Conservation (phyloP, 345 rosid species). For the Gossypium rotundifolium region DNA sequence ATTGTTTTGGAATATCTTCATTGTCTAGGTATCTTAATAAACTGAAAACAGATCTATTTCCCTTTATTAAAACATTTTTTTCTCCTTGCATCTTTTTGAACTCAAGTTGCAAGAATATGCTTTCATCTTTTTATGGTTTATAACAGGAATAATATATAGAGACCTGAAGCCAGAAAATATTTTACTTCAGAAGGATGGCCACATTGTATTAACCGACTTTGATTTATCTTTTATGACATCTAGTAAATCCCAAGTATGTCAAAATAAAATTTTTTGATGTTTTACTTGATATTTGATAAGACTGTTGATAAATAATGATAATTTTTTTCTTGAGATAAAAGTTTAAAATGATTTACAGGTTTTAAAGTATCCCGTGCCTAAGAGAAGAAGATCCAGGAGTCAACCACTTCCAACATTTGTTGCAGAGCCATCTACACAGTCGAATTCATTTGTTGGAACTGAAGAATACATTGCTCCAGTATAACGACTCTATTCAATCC, state of each 20-base stretch:
- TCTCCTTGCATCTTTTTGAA: not conserved
- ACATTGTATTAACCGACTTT: constrained; percentile 75
- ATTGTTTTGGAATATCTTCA: constrained; percentile 91
- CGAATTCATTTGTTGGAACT: constrained; percentile 95
- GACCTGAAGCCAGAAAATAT: constrained; percentile 97
- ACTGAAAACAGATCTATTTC: not conserved
- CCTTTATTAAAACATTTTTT: not conserved
- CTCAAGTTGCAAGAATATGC: not conserved
- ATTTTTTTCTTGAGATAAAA: not conserved
- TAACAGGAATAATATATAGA: constrained; percentile 76
- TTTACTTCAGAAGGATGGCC: constrained; percentile 80
- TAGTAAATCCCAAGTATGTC: constrained; percentile 66
- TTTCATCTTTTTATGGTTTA: not conserved
- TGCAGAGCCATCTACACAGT: constrained; percentile 74
- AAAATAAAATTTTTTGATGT: not conserved
- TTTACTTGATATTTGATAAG: not conserved
- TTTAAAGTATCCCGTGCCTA: constrained; percentile 41
- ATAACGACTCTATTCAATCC: constrained; percentile 21
- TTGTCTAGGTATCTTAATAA: constrained; percentile 63
- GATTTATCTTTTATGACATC: constrained; percentile 81
- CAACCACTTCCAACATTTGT: constrained; percentile 66
- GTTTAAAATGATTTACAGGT: constrained; percentile 39
- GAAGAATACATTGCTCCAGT: constrained; percentile 99
- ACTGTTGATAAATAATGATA: not conserved
- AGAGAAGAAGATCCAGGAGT: constrained; percentile 65